Evolutionary conservation across 2,329 filamentous ascomycete genomes (phyloP), one percentile per base, ranked within the genome.

Genomic region (Talaromyces verruculosus): DNA sequence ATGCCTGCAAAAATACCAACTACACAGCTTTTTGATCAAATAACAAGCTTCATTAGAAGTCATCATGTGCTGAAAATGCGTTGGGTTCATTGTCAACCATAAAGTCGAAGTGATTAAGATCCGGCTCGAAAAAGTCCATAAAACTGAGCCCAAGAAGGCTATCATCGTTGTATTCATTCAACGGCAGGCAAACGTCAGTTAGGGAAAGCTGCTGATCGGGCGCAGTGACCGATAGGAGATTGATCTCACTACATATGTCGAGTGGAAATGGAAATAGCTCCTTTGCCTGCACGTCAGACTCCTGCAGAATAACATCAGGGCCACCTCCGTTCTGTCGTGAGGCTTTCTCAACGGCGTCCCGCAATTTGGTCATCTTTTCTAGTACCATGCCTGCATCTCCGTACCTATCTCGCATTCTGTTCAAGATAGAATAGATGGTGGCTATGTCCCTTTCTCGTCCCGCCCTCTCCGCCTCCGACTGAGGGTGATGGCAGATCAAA

Each of bases 321-420:
- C 5, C 47, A 0, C 11, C 61, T 28, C 3, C 45, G 25, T 22
- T 41, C 1, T 7, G 11, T 51, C 49, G 19, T 30, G 17, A 25
- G 49, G 1, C 3, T 28, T 22, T 51, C 35, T 55, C 61, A 35
- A 55, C 28, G 6, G 33, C 53, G 19, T 41, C 37, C 41, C 25
- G 61, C 39, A 65, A 10, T 11, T n/a, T 65, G 11, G 25, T 19
- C 51, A 65, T 65, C n/a, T 65, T 65, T 10, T 22, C 53, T 30
- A 65, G 13, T 22, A 65, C 41, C 63, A 65, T 65, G 25, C 41
- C 39, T 25, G 63, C 63, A 35, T 60, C 63, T 8, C 63, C 63
- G 30, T 65, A 65, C n/a, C 35, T 59, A 22, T 47, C 39, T 60
- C 41, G 35, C 63, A 65, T 65, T 22, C 49, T 65, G 10, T 61